Conservation (phyloP, 208 protist species). For the Novymonas esmeraldas region DNA sequence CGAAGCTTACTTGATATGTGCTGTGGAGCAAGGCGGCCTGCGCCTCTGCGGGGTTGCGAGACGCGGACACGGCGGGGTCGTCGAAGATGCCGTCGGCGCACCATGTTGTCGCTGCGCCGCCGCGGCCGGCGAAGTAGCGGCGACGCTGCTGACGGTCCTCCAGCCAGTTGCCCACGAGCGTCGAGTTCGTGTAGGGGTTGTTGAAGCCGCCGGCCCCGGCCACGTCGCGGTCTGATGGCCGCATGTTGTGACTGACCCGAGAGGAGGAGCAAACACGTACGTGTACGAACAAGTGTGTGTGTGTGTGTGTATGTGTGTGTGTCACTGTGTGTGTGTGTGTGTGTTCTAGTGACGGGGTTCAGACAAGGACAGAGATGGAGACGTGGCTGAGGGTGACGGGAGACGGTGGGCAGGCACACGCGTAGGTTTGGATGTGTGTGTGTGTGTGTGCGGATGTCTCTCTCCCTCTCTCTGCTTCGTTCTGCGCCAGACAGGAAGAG, state of each 20-base stretch:
- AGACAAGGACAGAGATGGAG: too few relatives aligned
- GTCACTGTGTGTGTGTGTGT: neutral
- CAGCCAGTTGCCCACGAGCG: conserved; percentile 75
- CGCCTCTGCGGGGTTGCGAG: conserved; percentile 1
- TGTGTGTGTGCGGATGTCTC: neutral
- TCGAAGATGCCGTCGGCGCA: conserved; percentile 11
- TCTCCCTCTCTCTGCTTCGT: too few relatives aligned
- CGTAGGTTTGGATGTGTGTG: neutral
- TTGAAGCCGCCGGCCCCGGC: conserved; percentile 27
- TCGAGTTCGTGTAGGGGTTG: conserved; percentile 69
- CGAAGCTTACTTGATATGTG: conserved; percentile 32
- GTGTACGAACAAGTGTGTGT: too few relatives aligned
- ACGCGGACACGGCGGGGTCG: conserved; percentile 18
- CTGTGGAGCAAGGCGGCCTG: conserved; percentile 14
- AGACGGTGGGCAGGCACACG: too few relatives aligned
- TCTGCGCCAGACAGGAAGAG: too few relatives aligned
- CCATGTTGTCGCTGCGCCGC: neutral
- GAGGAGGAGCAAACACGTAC: too few relatives aligned
- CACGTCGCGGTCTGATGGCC: neutral
- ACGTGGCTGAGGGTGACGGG: too few relatives aligned
- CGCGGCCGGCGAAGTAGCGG: conserved; percentile 1
- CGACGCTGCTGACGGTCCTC: conserved; percentile 43
- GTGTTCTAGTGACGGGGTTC: too few relatives aligned
- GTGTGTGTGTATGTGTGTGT: neutral
- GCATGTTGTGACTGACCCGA: too few relatives aligned